Evolutionary conservation across 495 filamentous ascomycete species (phyloP), one percentile per base, ranked within the genome.

Genomic region (Xylaria palmicola): DNA sequence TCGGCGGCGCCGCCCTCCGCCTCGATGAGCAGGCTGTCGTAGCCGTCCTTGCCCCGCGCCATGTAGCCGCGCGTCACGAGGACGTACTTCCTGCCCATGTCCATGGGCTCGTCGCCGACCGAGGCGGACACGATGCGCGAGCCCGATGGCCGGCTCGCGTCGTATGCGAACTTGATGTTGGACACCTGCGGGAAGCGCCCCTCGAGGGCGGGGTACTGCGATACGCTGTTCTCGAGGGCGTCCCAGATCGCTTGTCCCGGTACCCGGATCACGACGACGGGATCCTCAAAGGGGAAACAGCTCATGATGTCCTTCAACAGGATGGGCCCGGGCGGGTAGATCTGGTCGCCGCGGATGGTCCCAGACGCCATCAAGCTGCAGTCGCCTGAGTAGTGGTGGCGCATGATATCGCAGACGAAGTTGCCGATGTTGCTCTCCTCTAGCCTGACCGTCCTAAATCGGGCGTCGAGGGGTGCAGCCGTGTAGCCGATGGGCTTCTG

Each of bases 211-310:
- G 92, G 92, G 60, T 92, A 85, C 55, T 86, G 84, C 30, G 85
- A 87, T 17, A 97, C 81, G 0, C 86, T 84, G 59, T 96, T 97
- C 71, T 97, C 92, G 3, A 96, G 70, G 7, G 92, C 92, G 13
- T 86, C 86, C 58, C 84, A 74, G 50, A 97, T 81, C 0, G 83
- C 86, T 52, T 82, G 74, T 0, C 92, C 92, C 1, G 70, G 77
- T 10, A 90, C 75, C 24, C 82, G 85, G 43, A 96, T 75, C 1
- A 94, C 86, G 0, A 96, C 86, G 4, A 93, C 88, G 0, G 92
- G 93, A 55, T 97, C 92, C 66, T 96, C 92, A 62, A 97, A 97
- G 0, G 92, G 92, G 67, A 97, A 97, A 62, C 90, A 92, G 47
- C 62, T 62, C 49, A 78, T 79, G 12, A 97, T 82, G 66, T 97